Conservation (phyloP, 179 eudicot genomes). For the Heliamphora pulchella region DNA sequence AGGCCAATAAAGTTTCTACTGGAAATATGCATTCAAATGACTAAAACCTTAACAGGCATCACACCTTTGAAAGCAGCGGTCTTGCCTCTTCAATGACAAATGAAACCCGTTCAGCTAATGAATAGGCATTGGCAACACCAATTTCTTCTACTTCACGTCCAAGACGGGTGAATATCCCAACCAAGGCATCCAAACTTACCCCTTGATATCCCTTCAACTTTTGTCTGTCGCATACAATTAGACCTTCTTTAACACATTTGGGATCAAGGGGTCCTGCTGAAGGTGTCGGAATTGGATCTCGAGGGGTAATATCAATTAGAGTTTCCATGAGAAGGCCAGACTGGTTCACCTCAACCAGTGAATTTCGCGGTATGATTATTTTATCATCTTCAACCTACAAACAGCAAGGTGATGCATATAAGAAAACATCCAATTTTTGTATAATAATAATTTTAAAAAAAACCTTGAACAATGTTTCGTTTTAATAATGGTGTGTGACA, state of each 20-base stretch:
- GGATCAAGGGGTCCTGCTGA: conserved; percentile 70
- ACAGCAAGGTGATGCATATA: conserved; percentile 13
- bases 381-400: conserved; percentile 86
- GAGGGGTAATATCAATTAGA: conserved; percentile 80
- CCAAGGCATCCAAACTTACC: conserved; percentile 86
- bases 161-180: conserved; percentile 82
- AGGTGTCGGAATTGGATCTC: conserved; percentile 72
- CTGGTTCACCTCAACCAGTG: conserved; percentile 85
- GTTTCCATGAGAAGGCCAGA: conserved; percentile 98
- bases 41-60: conserved; percentile 13
- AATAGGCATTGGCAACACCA: conserved; percentile 63
- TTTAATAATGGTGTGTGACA: conserved; percentile 10
- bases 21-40: not conserved
- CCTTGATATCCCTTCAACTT: conserved; percentile 72
- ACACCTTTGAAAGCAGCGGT: conserved; percentile 74
- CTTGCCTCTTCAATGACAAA: conserved; percentile 75
- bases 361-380: conserved; percentile 70
- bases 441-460: not conserved
- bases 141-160: conserved; percentile 84
- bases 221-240: conserved; percentile 80
- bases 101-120: conserved; percentile 58
- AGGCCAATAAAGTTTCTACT: not conserved
- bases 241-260: conserved; percentile 64
- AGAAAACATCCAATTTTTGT: not conserved
- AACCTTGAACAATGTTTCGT: conserved; percentile 1